These are phyloP conservation scores for Sclerotinia trifoliorum DNA, from an alignment of 2,329 filamentous ascomycete species.

Conservation along the genomic window DNA sequence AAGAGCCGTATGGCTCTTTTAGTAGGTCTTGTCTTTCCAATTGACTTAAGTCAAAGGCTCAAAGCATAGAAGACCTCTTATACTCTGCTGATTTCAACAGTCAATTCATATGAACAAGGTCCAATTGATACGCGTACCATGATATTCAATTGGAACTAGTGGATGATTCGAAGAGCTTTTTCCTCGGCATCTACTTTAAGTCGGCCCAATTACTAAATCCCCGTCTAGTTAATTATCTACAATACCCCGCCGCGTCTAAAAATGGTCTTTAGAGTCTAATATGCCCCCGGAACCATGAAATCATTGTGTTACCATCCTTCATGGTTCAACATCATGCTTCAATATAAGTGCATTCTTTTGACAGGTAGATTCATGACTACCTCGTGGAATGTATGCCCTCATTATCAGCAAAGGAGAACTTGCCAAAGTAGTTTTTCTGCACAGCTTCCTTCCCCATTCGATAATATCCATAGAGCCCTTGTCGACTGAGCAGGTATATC, in stretches of 20 bases:
- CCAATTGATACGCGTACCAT: conserved; percentile 15
- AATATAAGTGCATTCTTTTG: background rate
- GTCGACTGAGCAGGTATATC: background rate
- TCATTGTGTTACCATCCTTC: background rate
- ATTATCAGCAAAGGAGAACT: background rate
- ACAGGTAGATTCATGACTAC: background rate
- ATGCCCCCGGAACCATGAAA: background rate
- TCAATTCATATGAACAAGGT: background rate
- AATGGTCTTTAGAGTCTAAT: background rate
- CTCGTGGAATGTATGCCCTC: background rate
- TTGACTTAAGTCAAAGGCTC: background rate
- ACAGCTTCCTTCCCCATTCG: background rate
- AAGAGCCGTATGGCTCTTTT: conserved; percentile 10
- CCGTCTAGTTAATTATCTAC: background rate
- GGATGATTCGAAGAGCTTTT: background rate
- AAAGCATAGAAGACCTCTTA: background rate
- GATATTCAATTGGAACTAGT: conserved; percentile 1
- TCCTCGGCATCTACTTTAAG: conserved; percentile 1
- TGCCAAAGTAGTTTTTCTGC: background rate
- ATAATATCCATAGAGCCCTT: background rate
- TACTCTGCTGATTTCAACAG: background rate
- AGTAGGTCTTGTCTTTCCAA: conserved; percentile 12
- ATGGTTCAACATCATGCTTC: conserved; percentile 1
- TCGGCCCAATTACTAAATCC: conserved; percentile 18
- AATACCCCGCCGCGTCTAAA: conserved; percentile 15